Percentiles rank a stretch among this genome's conserved stretches.
Conservation (phyloP, 2,329 filamentous ascomycete genomes). For the Penicillium corylophilum region DNA sequence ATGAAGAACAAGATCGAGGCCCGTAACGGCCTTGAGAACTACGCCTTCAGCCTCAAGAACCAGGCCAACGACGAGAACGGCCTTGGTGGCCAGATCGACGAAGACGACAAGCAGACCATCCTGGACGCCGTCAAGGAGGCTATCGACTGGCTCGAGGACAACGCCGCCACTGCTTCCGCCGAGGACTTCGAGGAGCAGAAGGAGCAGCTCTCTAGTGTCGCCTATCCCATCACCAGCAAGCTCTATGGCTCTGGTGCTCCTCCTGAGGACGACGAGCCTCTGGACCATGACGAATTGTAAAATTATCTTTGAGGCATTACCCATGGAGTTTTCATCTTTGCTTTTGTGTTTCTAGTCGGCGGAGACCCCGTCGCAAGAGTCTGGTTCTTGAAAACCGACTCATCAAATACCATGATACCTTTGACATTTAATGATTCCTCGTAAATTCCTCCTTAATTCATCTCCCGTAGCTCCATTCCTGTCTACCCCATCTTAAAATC, state of each 20-base stretch:
- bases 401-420: slow-evolving; percentile 27
- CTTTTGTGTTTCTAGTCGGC: slow-evolving; percentile 24
- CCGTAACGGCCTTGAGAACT: slow-evolving; percentile 97
- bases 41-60: slow-evolving; percentile 98
- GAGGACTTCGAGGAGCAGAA: slow-evolving; percentile 99
- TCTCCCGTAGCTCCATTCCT: too few species aligned
- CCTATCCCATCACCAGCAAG: slow-evolving; percentile 99
- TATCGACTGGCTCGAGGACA: slow-evolving; percentile 95
- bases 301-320: slow-evolving; percentile 37
- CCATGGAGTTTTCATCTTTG: slow-evolving; percentile 36
- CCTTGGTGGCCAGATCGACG: slow-evolving; percentile 96
- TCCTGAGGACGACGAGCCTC: slow-evolving; percentile 65
- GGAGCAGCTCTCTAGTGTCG: slow-evolving; percentile 95
- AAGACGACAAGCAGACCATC: slow-evolving; percentile 97
- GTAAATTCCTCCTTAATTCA: not conserved
- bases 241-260: slow-evolving; percentile 71
- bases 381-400: slow-evolving; percentile 7
- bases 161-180: slow-evolving; percentile 75
- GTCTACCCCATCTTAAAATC: too few species aligned
- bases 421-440: slow-evolving; percentile 5
- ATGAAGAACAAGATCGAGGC: slow-evolving; percentile 95
- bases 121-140: slow-evolving; percentile 96
- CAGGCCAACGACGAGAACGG: slow-evolving; percentile 96
- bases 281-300: slow-evolving; percentile 77
- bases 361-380: slow-evolving; percentile 12